These are phyloP conservation scores for Adiantum capillusveneris DNA, from an alignment of 75 land plant species.

Conservation along the genomic window DNA sequence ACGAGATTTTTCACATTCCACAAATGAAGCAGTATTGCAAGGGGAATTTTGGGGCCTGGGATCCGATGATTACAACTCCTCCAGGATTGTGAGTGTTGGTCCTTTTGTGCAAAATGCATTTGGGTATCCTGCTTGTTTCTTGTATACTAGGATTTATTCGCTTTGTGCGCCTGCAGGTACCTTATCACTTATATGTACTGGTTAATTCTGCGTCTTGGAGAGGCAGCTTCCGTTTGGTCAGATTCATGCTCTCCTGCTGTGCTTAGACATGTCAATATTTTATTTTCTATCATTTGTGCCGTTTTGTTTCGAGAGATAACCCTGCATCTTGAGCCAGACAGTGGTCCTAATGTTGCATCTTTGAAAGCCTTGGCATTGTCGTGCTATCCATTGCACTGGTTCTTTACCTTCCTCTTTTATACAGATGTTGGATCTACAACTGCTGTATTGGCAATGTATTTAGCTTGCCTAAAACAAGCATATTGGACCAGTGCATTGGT, in stretches of 20 bases:
- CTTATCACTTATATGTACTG: constrained; percentile 61
- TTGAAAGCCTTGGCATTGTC: constrained; percentile 47
- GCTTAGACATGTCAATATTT: constrained; percentile 65
- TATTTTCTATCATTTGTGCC: constrained; percentile 57
- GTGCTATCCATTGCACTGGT: constrained; percentile 84
- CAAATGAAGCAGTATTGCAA: constrained; percentile 81
- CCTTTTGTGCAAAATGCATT: background rate
- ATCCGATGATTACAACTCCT: constrained; percentile 97
- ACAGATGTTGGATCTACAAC: constrained; percentile 89
- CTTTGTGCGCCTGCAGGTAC: constrained; percentile 48
- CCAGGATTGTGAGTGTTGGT: constrained; percentile 68
- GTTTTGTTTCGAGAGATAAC: constrained; percentile 45
- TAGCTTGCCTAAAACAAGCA: constrained; percentile 58
- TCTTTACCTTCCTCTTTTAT: constrained; percentile 67
- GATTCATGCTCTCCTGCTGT: constrained; percentile 46
- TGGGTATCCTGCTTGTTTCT: background rate
- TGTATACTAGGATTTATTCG: constrained; percentile 1
- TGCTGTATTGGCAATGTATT: constrained; percentile 87
- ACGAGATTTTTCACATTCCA: constrained; percentile 90
- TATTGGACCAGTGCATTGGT: constrained; percentile 75
- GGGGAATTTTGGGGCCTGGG: constrained; percentile 75
- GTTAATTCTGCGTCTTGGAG: constrained; percentile 31
- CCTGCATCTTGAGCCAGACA: constrained; percentile 44
- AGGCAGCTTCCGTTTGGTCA: constrained; percentile 24
- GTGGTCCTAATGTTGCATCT: constrained; percentile 32